Evolutionary conservation across 2,329 filamentous ascomycete genomes (phyloP), one percentile per base, ranked within the genome.

Genomic region (Hypoxylon sp.): DNA sequence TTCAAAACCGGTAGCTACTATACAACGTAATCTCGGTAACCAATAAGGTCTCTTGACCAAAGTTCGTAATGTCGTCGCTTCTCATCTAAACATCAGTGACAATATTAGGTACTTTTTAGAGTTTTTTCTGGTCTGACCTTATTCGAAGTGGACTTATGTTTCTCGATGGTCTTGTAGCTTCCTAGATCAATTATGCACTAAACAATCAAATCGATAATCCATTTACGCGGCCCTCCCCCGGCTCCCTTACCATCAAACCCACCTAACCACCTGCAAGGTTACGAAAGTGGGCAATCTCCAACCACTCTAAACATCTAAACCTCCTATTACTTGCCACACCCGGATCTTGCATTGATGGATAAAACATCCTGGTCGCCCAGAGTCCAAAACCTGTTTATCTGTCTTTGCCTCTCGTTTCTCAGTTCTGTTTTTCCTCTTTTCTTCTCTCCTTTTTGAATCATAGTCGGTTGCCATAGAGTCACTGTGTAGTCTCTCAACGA

Each of bases 321-420:
- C 30, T 63, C 55, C 43, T 61, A 58, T 63, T 59, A 52, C 11
- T 57, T 58, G 59, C 63, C 50, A 64, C 57, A 41, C 45, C 60
- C 57, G 30, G 58, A 60, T 69, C 64, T 69, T 53, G 67, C 67
- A 70, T 70, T 63, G 52, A 68, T 70, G 62, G 52, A 68, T 60
- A 61, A 67, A 55, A 61, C 29, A 55, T 61, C 64, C 65, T 60
- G 54, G 63, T 64, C 58, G 11, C 53, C 43, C 32, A 34, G 23
- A 41, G 47, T 61, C 58, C 46, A 53, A 67, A 68, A 65, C 64
- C 52, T 67, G 67, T 65, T 70, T 67, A 57, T 60, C 52, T 52
- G 57, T 46, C 46, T 54, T 61, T 51, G 56, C 48, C 25, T 65
- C 39, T 60, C 47, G 34, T 62, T 62, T 57, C 37, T 52, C 29